A percentile compares a stretch with the other conserved stretches of the same genome.
Conservation (phyloP, 768 basidiomycete genomes). For the Mycena kentingensis region DNA sequence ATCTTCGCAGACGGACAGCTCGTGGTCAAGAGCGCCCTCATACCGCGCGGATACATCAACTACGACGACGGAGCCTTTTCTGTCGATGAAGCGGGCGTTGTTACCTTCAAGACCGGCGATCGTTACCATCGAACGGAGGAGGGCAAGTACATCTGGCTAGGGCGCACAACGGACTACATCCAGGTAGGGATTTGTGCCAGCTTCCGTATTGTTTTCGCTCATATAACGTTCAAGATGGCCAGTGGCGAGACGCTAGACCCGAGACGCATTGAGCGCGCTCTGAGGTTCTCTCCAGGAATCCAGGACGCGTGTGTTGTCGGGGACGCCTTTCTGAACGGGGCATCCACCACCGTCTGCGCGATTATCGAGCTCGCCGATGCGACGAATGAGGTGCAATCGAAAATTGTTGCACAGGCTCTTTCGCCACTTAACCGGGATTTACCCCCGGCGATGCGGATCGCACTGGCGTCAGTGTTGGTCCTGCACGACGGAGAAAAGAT, state of each 20-base stretch:
- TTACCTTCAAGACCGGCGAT: slow-evolving; percentile 19
- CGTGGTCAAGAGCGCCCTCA: slow-evolving; percentile 11
- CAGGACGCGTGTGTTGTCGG: slow-evolving; percentile 17
- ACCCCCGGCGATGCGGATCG: slow-evolving; percentile 17
- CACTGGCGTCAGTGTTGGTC: slow-evolving; percentile 13
- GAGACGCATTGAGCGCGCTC: slow-evolving; percentile 8
- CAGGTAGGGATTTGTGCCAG: slow-evolving; percentile 3
- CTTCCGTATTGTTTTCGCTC: background rate
- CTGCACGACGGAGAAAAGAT: slow-evolving; percentile 7
- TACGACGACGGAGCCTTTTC: slow-evolving; percentile 17
- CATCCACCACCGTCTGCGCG: slow-evolving; percentile 17
- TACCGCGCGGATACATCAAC: slow-evolving; percentile 16
- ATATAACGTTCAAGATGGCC: slow-evolving; percentile 6
- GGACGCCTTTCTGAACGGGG: slow-evolving; percentile 10
- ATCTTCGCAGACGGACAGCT: slow-evolving; percentile 19
- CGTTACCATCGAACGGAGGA: slow-evolving; percentile 6
- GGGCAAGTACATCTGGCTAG: slow-evolving; percentile 11
- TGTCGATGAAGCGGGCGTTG: slow-evolving; percentile 9
- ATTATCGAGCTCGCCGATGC: slow-evolving; percentile 20
- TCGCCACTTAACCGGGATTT: slow-evolving; percentile 16
- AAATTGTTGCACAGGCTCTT: slow-evolving; percentile 9
- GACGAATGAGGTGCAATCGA: background rate
- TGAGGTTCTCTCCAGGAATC: slow-evolving; percentile 7
- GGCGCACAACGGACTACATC: slow-evolving; percentile 19
- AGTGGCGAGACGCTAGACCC: slow-evolving; percentile 21